Conservation (phyloP, 148 eudicot species). For the Nepenthes gracilis region DNA sequence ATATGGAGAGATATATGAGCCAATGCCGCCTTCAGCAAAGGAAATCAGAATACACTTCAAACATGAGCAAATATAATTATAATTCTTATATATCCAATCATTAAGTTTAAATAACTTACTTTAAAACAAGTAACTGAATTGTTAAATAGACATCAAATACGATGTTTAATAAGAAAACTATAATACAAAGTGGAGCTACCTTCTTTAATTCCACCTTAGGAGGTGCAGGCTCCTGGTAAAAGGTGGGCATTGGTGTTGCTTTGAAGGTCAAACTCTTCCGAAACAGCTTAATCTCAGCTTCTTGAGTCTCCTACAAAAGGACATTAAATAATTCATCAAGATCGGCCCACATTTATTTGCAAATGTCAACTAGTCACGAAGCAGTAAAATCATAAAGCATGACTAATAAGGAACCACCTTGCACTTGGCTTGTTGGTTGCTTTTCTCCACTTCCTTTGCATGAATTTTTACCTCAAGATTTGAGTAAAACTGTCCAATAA, state of each 20-base stretch:
- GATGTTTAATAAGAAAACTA: background rate
- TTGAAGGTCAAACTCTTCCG: constrained; percentile 76
- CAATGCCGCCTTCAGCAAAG: too few species aligned
- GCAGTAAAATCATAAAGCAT: background rate
- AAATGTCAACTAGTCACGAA: constrained; percentile 4
- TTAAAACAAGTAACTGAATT: background rate
- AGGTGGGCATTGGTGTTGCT: constrained; percentile 89
- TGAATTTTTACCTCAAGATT: constrained; percentile 90
- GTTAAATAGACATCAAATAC: background rate
- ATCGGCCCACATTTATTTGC: background rate
- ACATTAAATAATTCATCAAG: background rate
- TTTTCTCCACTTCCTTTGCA: constrained; percentile 80
- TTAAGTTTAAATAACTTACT: background rate
- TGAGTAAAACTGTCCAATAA: constrained; percentile 48
- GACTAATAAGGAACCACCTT: constrained; percentile 30
- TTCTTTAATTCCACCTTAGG: constrained; percentile 75
- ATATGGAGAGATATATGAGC: too few species aligned
- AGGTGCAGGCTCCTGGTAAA: constrained; percentile 84
- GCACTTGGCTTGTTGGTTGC: constrained; percentile 56
- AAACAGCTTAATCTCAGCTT: constrained; percentile 71
- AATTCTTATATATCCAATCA: too few species aligned
- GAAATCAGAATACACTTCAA: too few species aligned
- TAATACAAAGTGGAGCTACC: constrained; percentile 20
- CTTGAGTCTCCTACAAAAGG: constrained; percentile 64
- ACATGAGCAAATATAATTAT: too few species aligned